Base-by-base conservation (phyloP, 805 yeast species). In the Candida gorgasii region DNA sequence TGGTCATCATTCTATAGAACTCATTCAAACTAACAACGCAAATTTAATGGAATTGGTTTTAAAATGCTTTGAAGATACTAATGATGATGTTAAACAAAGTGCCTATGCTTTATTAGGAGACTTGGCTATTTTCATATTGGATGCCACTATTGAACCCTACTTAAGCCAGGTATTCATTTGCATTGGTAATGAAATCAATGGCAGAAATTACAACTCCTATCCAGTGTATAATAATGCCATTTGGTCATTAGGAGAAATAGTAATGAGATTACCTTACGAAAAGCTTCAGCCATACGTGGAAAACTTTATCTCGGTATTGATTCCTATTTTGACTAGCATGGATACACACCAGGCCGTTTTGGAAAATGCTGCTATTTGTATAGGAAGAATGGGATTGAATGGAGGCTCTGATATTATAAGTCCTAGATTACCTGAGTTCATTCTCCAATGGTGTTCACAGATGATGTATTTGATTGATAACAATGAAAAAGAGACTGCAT, bases 81-180 rank as follows among this genome's bases (percentile, higher is more conserved):
- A 74, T 18, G 82, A 81, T 48, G 98, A 93, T 61, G 97, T 93
- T n/a, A 78, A 97, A 49, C 99, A 93, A 64, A 80, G 89, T 45
- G 88, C 92, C 0, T 89, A 82, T 66, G 97, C 98, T 0, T 67
- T 93, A 23, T 58, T 92, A 13, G 99, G 99, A 19, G 99, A 93
- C 62, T 73, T 93, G 62, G 86, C 90, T 8, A 88, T 82, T 48
- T 75, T 62, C 59, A 67, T 79, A 22, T 53, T 73, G 53, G 69
- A 72, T 42, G 53, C 68, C 30, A 62, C 78, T 16, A 73, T 79
- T 13, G 64, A 50, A 27, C 80, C 82, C 6, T 63, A 65, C 47
- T 54, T 80, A 45, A 72, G 72, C 48, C 74, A 76, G 34, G 66
- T 87, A 15, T 64, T 89, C 47, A 70, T 79, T n/a, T 74, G 80